phyloP scores from a whole-genome alignment of 2,329 filamentous ascomycete genomes.

The Calycina marina region DNA sequence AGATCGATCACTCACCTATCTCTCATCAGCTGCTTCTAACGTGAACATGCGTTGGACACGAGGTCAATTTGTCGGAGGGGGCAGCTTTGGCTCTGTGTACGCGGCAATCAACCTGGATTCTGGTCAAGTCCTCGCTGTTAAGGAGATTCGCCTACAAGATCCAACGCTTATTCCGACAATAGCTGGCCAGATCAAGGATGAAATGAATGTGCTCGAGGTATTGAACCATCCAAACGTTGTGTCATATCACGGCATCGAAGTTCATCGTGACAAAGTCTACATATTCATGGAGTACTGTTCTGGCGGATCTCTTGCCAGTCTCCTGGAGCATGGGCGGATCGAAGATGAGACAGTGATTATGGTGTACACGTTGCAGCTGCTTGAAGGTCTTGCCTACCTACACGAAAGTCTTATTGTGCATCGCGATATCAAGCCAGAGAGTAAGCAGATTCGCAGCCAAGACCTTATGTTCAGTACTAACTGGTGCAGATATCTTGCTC shows the following conservation, averaged over 20 bases:
- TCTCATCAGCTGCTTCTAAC: conserved; percentile 89
- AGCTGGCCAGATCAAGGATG: conserved; percentile 84
- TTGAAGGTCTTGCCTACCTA: conserved; percentile 86
- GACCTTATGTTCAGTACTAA: conserved; percentile 1
- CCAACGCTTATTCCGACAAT: conserved; percentile 91
- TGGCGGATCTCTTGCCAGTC: conserved; percentile 74
- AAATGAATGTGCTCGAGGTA: conserved; percentile 92
- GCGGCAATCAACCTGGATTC: conserved; percentile 95
- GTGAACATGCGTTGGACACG: conserved; percentile 96
- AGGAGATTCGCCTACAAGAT: conserved; percentile 94
- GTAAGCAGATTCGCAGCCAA: conserved; percentile 36
- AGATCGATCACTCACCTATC: conserved; percentile 82
- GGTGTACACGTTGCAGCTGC: conserved; percentile 86
- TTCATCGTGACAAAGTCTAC: conserved; percentile 97
- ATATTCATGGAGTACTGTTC: conserved; percentile 99
- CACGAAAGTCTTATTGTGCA: conserved; percentile 88
- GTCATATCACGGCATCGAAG: conserved; percentile 94
- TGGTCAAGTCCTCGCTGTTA: conserved; percentile 93
- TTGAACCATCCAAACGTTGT: conserved; percentile 97
- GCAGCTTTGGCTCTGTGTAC: conserved; percentile 95
- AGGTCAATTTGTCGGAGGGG: conserved; percentile 93
- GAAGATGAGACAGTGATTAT: conserved; percentile 97
- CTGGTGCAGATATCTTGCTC: conserved; percentile 64
- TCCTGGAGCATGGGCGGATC: conserved; percentile 90
- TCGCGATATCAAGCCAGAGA: conserved; percentile 95